phyloP scores from a whole-genome alignment of 257 asterid species.

The Solanum pimpinellifolium region DNA sequence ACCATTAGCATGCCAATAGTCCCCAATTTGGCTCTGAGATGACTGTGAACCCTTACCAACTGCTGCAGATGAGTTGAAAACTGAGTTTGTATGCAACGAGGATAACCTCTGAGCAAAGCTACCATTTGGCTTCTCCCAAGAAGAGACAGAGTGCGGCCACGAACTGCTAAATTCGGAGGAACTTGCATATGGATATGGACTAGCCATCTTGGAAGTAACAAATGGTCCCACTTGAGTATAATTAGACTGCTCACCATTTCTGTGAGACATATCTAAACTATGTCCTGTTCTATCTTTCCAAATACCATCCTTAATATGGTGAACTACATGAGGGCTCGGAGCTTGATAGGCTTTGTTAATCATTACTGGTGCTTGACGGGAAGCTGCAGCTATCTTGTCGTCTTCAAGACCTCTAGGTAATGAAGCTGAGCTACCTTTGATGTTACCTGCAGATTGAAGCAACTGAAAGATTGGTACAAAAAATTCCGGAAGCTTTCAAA shows the following conservation, averaged over 20 bases:
- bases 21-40: constrained; percentile 28
- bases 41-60: constrained; percentile 22
- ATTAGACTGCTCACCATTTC: constrained; percentile 21
- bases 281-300: constrained; percentile 33
- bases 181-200: constrained; percentile 27
- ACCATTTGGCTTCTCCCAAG: constrained; percentile 51
- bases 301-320: constrained; percentile 31
- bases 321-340: constrained; percentile 23
- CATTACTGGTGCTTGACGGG: constrained; percentile 29
- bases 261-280: constrained; percentile 24
- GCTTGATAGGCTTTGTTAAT: constrained; percentile 28
- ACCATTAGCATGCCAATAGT: constrained; percentile 37
- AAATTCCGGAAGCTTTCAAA: neutral
- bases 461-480: neutral
- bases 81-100: constrained; percentile 25
- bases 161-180: constrained; percentile 30
- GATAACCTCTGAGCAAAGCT: constrained; percentile 38
- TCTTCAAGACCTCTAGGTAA: constrained; percentile 27
- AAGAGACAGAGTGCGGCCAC: constrained; percentile 39
- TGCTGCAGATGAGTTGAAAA: constrained; percentile 30
- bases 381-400: constrained; percentile 25
- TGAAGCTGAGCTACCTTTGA: constrained; percentile 26
- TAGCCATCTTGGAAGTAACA: constrained; percentile 32
- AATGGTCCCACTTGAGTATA: constrained; percentile 28
- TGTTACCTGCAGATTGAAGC: constrained; percentile 37